Evolutionary conservation across 495 filamentous ascomycete genomes (phyloP).

Genomic region (Neohortaea acidophila): DNA sequence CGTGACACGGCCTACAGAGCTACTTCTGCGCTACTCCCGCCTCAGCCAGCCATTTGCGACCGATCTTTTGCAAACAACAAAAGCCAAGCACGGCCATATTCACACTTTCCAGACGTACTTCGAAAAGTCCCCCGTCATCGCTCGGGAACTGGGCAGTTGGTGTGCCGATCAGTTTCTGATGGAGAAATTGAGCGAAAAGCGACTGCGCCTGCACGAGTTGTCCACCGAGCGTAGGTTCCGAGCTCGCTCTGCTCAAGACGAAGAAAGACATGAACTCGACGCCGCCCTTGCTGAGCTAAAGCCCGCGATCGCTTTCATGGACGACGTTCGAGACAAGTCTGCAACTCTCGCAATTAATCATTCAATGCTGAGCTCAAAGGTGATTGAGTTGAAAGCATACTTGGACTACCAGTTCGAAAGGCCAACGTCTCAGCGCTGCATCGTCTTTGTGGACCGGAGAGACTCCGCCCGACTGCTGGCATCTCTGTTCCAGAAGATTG

Average conservation of each 20-base stretch:
- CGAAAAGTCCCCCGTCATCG: conserved; percentile 39
- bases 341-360: too few relatives aligned
- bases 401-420: conserved; percentile 43
- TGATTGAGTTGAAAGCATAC: conserved; percentile 42
- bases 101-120: conserved; percentile 44
- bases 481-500: conserved; percentile 43
- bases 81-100: conserved; percentile 41
- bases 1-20: conserved; percentile 46
- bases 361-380: conserved; percentile 67
- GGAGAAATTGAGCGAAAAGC: conserved; percentile 46
- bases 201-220: conserved; percentile 46
- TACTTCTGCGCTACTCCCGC: conserved; percentile 40
- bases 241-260: conserved; percentile 13
- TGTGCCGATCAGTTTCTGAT: conserved; percentile 72
- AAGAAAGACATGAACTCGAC: conserved; percentile 33
- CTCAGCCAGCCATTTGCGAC: conserved; percentile 44
- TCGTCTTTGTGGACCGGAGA: conserved; percentile 71
- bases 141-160: conserved; percentile 66
- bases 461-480: conserved; percentile 60
- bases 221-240: conserved; percentile 34
- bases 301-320: conserved; percentile 34
- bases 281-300: conserved; percentile 39
- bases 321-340: conserved; percentile 4
- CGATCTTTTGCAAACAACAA: conserved; percentile 41
- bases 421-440: conserved; percentile 51